A percentile compares a stretch with the other conserved stretches of the same genome.
Evolutionary conservation across 495 filamentous ascomycete species (phyloP).

Genomic region (Peziza echinospora): DNA sequence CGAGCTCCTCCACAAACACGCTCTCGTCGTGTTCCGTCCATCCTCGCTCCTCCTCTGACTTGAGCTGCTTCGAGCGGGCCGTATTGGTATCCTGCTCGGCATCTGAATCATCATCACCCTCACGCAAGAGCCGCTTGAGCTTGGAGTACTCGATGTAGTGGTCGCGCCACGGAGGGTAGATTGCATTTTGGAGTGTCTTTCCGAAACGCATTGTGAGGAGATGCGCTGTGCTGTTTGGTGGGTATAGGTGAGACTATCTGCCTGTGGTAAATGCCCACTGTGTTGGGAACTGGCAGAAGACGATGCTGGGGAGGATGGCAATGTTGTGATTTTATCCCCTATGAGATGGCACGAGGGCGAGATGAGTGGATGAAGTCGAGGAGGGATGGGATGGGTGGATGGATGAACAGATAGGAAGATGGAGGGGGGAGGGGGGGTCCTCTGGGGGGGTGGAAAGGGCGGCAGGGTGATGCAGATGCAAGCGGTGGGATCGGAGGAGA

Average conservation of each 20-base stretch:
- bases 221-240: background rate
- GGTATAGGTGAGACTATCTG: slow-evolving; percentile 1
- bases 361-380: too few relatives aligned
- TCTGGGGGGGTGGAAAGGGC: too few relatives aligned
- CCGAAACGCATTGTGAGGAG: slow-evolving; percentile 67
- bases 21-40: slow-evolving; percentile 97
- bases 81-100: slow-evolving; percentile 9
- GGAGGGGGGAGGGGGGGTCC: too few relatives aligned
- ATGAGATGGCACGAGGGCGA: too few relatives aligned
- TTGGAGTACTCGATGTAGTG: slow-evolving; percentile 90
- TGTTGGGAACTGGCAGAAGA: too few relatives aligned
- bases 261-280: background rate
- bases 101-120: slow-evolving; percentile 41
- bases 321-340: too few relatives aligned
- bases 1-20: slow-evolving; percentile 75
- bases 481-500: too few relatives aligned
- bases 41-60: slow-evolving; percentile 26
- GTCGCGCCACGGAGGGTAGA: slow-evolving; percentile 75
- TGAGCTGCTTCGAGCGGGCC: slow-evolving; percentile 6
- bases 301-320: too few relatives aligned
- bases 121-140: slow-evolving; percentile 69
- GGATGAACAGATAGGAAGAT: too few relatives aligned
- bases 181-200: slow-evolving; percentile 53
- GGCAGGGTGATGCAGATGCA: too few relatives aligned
- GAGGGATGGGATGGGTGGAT: too few relatives aligned